Base-by-base conservation (phyloP, 306 rosid species). In the Vigna hirtella region DNA sequence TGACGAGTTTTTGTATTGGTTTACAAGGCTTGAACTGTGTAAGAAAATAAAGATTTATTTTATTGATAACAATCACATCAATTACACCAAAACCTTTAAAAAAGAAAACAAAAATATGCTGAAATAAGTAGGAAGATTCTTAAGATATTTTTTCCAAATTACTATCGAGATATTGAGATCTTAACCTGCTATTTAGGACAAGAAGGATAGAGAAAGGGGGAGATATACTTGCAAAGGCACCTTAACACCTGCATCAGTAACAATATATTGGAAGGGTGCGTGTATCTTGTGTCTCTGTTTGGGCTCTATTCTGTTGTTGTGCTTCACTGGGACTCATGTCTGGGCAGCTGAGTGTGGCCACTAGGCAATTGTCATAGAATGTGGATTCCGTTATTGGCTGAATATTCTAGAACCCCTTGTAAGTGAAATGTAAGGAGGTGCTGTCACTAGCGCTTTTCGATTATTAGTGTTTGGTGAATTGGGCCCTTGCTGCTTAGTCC, bases 391-490 rank as follows among this genome's bases (percentile, higher is more conserved):
- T 0, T 26, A 59, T 5, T 13, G 32, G 40, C 40, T 59, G 10
- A 59, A 28, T 59, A 14, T 28, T 30, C 40, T 14, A 6, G 64
- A 57, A 57, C 8, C 63, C 34, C 42, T 28, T 59, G 66, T 14
- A n/a, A 59, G 66, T 59, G 9, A 59, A 59, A 14, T 26, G 42
- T 59, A 13, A 12, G 34, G 63, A 8, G 3, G 30, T 57, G 34
- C 1, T 9, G 16, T 10, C 32, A 20, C n/a, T 56, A 22, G 32
- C 0, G n/a, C 24, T 24, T 57, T 57, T 22, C 8, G 34, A 16
- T 57, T 57, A 4, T 57, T 56, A 56, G 63, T 57, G 63, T 57
- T 11, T 57, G 36, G 63, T 22, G 63, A 57, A 22, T 56, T 56
- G 32, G 30, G 32, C 62, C 62, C 16, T 56, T 56, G 62, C 62